Evolutionary conservation across 208 protist species (phyloP).

Genomic region (Novymonas esmeraldas): DNA sequence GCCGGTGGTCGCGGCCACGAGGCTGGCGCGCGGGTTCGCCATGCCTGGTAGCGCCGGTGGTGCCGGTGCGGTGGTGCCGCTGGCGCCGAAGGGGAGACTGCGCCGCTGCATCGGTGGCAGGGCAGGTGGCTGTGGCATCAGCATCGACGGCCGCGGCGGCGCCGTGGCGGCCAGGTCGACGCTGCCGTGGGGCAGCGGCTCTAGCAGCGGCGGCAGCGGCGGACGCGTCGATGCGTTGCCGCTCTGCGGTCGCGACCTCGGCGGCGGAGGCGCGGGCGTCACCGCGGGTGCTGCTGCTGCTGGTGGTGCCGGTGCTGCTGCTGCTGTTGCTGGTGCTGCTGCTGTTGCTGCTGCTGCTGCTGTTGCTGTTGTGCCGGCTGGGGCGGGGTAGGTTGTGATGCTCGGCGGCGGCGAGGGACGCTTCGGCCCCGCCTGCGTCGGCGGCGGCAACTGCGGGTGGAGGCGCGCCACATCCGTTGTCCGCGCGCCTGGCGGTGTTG

Average conservation of each 20-base stretch:
- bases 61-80: conserved; percentile 29
- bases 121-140: not conserved
- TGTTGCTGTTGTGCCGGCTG: not conserved
- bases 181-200: conserved; percentile 13
- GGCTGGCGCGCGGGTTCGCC: not conserved
- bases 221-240: not conserved
- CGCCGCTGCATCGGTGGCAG: not conserved
- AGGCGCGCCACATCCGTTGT: not conserved
- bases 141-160: not conserved
- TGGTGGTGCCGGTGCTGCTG: not conserved
- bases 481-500: not conserved
- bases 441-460: not conserved
- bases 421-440: not conserved
- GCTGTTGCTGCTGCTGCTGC: conserved; percentile 1
- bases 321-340: not conserved
- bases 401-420: not conserved
- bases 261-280: conserved; percentile 1
- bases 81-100: conserved; percentile 14
- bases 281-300: not conserved
- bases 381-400: not conserved
- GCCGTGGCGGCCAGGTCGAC: conserved; percentile 24
- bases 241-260: conserved; percentile 12
- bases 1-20: not conserved
- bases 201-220: conserved; percentile 19
- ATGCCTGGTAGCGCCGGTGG: not conserved